Evolutionary conservation across 345 rosid species (phyloP).

Genomic region (Gossypioides kirkii): DNA sequence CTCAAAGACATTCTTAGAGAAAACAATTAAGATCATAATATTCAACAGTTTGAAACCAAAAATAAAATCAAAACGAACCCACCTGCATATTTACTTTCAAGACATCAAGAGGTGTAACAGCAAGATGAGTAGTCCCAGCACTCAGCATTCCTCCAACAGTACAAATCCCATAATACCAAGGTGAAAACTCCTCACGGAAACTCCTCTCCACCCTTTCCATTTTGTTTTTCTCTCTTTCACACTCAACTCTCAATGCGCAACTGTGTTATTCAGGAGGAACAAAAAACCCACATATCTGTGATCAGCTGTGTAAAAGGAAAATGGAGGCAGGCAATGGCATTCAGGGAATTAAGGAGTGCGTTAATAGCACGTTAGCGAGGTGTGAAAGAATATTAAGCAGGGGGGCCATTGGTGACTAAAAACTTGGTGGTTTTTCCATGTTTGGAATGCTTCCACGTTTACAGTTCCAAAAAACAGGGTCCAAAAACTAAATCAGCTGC

Average conservation of each 20-base stretch:
- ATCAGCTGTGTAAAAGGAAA: not conserved
- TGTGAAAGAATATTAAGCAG: not conserved
- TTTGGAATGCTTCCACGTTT: conserved; percentile 24
- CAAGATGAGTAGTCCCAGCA: conserved; percentile 58
- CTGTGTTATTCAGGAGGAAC: not conserved
- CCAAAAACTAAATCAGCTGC: not conserved
- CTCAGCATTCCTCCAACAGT: conserved; percentile 54
- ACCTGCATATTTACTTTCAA: conserved; percentile 72
- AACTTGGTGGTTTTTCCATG: not conserved
- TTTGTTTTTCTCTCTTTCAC: not conserved
- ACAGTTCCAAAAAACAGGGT: conserved; percentile 15
- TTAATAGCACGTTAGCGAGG: not conserved
- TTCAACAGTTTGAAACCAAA: not conserved
- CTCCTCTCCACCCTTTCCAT: conserved; percentile 18
- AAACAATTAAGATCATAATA: not conserved
- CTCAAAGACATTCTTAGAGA: not conserved
- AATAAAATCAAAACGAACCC: not conserved
- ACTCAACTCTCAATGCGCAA: not conserved
- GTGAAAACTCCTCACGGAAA: conserved; percentile 29
- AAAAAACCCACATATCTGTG: not conserved
- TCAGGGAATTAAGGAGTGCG: not conserved
- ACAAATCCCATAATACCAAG: conserved; percentile 50
- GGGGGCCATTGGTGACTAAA: not conserved
- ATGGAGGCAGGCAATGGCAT: not conserved
- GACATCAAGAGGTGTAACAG: conserved; percentile 57